Conservation (phyloP, 352 stramenopile genomes). For the Globisporangium middletonii region DNA sequence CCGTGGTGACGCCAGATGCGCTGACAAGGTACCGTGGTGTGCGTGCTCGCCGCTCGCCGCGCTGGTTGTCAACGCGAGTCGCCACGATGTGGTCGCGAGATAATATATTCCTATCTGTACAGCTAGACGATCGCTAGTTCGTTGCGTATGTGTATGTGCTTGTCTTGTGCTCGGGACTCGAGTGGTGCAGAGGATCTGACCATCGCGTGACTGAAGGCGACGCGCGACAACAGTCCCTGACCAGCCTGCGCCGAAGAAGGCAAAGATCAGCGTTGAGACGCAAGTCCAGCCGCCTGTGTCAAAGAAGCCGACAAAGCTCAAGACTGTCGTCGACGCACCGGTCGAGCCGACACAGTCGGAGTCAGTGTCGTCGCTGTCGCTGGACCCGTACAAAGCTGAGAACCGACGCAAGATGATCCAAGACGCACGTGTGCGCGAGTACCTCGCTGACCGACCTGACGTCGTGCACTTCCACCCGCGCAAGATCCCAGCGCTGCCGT, state of each 20-base stretch:
- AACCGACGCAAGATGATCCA: conserved; percentile 44
- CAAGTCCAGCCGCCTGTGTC: not conserved
- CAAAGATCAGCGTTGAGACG: not conserved
- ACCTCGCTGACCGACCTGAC: conserved; percentile 33
- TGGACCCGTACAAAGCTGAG: conserved; percentile 55
- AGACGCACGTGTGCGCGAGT: conserved; percentile 30
- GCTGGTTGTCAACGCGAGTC: not conserved
- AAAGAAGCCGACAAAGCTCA: conserved; percentile 5
- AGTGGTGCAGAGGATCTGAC: conserved; percentile 2
- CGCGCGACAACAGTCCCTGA: not conserved
- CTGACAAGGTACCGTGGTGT: conserved; percentile 32
- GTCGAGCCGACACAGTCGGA: conserved; percentile 1
- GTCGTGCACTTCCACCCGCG: conserved; percentile 46
- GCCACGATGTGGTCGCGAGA: conserved; percentile 3
- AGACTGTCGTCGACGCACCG: not conserved
- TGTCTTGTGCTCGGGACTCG: not conserved
- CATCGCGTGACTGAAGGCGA: conserved; percentile 7
- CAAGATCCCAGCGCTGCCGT: conserved; percentile 44
- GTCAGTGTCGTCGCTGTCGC: not conserved
- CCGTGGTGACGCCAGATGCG: conserved; percentile 18
- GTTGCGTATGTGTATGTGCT: conserved; percentile 1
- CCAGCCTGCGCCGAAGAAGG: conserved; percentile 5
- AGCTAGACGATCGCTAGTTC: conserved; percentile 1
- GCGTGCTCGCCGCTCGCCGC: not conserved
- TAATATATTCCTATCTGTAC: conserved; percentile 19